phyloP scores from a whole-genome alignment of 352 stramenopile genomes.

The Hyaloperonospora brassicae region DNA sequence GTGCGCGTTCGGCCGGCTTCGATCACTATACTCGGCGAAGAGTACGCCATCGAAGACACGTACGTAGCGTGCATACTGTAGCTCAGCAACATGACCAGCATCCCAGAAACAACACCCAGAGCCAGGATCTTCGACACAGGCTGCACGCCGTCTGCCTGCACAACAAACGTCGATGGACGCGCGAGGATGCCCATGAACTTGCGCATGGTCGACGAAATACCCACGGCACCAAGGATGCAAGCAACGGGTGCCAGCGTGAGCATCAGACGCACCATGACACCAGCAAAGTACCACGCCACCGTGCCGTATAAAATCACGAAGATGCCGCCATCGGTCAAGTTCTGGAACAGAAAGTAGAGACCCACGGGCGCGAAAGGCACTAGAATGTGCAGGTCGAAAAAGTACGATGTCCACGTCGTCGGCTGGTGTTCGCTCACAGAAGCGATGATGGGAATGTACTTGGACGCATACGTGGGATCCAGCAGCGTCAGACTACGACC shows the following conservation, averaged over 20 bases:
- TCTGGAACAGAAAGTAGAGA: slow-evolving; percentile 86
- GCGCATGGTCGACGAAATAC: slow-evolving; percentile 69
- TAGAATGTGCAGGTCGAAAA: slow-evolving; percentile 89
- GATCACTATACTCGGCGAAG: slow-evolving; percentile 89
- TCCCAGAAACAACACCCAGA: slow-evolving; percentile 45
- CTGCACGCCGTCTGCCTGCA: slow-evolving; percentile 48
- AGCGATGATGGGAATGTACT: slow-evolving; percentile 93
- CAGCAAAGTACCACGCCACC: slow-evolving; percentile 89
- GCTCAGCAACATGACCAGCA: slow-evolving; percentile 73
- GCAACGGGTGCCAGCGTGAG: slow-evolving; percentile 87
- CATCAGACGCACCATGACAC: slow-evolving; percentile 91
- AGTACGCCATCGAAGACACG: slow-evolving; percentile 88
- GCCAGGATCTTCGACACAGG: slow-evolving; percentile 52
- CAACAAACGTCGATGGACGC: slow-evolving; percentile 44
- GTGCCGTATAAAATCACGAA: slow-evolving; percentile 92
- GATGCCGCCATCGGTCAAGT: slow-evolving; percentile 84
- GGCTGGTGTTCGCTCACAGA: slow-evolving; percentile 91
- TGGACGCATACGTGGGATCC: slow-evolving; percentile 88
- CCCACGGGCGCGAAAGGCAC: slow-evolving; percentile 88
- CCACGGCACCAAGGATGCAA: slow-evolving; percentile 86
- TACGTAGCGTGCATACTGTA: slow-evolving; percentile 86
- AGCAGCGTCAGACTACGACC: slow-evolving; percentile 86
- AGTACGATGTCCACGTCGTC: slow-evolving; percentile 91
- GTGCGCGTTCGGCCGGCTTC: slow-evolving; percentile 62
- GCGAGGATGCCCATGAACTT: slow-evolving; percentile 73